phyloP scores from a whole-genome alignment of 2,329 filamentous ascomycete species.

The Plectosphaerella plurivora region DNA sequence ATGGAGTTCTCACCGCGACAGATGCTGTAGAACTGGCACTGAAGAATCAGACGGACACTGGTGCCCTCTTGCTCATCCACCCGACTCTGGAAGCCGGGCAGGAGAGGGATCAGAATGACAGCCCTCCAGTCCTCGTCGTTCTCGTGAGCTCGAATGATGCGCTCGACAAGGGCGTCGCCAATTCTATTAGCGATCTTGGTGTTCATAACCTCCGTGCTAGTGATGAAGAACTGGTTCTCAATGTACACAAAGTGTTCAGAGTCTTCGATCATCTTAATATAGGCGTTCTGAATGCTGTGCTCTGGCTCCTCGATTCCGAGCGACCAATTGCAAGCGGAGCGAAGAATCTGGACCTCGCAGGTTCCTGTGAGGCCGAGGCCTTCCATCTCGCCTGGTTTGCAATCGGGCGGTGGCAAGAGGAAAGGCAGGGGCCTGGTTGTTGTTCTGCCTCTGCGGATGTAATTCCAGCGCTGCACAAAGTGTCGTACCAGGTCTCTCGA shows the following conservation, averaged over 20 bases:
- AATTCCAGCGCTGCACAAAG: slow-evolving; percentile 98
- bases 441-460: slow-evolving; percentile 86
- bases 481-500: slow-evolving; percentile 90
- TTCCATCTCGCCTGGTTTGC: slow-evolving; percentile 79
- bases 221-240: slow-evolving; percentile 98
- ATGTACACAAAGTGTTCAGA: slow-evolving; percentile 98
- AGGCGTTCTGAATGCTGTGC: slow-evolving; percentile 93
- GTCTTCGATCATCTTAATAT: slow-evolving; percentile 88
- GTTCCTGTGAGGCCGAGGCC: slow-evolving; percentile 85
- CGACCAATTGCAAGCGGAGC: slow-evolving; percentile 89
- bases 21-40: slow-evolving; percentile 94
- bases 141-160: slow-evolving; percentile 77
- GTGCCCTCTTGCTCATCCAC: slow-evolving; percentile 92
- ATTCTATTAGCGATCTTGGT: slow-evolving; percentile 89
- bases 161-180: slow-evolving; percentile 88
- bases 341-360: slow-evolving; percentile 92
- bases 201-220: slow-evolving; percentile 82
- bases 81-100: slow-evolving; percentile 98
- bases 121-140: slow-evolving; percentile 88
- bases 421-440: slow-evolving; percentile 92
- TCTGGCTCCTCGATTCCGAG: slow-evolving; percentile 84
- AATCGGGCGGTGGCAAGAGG: slow-evolving; percentile 88
- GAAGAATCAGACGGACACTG: slow-evolving; percentile 91
- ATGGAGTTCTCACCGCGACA: slow-evolving; percentile 90
- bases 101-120: slow-evolving; percentile 84